Base-by-base conservation (phyloP, 495 filamentous ascomycete species). In the Terfezia claveryi region DNA sequence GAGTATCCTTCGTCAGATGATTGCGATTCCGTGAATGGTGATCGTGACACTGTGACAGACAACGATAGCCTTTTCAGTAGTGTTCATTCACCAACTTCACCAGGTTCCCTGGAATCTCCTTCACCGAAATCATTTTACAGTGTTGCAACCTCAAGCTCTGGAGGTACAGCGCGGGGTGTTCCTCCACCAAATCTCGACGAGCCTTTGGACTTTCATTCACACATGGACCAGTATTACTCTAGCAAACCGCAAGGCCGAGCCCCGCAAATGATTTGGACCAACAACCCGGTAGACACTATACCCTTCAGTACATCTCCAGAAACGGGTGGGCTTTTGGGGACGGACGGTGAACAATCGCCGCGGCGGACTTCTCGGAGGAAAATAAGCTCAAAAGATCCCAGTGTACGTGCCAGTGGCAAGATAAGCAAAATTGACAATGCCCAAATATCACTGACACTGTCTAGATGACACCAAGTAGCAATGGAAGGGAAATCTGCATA, bases 401-500 rank as follows among this genome's bases (percentile, higher is more conserved):
- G 53, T 57, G 58, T 59, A 58, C 38, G 53, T 49, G 12, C 37
- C 46, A 10, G 11, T n/a, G n/a, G 53, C 2, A 54, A 51, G 44
- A 23, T 50, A 38, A 36, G 36, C 38, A 38, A 54, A 55, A 56
- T 59, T 62, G 50, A 62, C 60, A 16, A 50, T 62, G 50, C 55
- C 37, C 46, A 44, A 38, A 38, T 27, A 20, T 37, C 54, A 57
- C 51, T 57, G 46, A 50, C 32, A 44, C 50, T 37, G 36, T 58
- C 41, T 59, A 62, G 60, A 62, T 62, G 60, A 54, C 60, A 56
- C 54, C 56, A 62, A 62, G 52, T 56, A 62, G 58, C 56, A 54
- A 59, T 50, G 49, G 59, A 53, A 57, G 60, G 44, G 63, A 66
- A 50, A 78, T 94, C 63, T 88, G 85, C 62, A 84, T 96, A 64